A percentile compares a stretch with the other conserved stretches of the same genome.
phyloP scores from a whole-genome alignment of 2,329 filamentous ascomycete species.

The Gaeumannomyces tritici region DNA sequence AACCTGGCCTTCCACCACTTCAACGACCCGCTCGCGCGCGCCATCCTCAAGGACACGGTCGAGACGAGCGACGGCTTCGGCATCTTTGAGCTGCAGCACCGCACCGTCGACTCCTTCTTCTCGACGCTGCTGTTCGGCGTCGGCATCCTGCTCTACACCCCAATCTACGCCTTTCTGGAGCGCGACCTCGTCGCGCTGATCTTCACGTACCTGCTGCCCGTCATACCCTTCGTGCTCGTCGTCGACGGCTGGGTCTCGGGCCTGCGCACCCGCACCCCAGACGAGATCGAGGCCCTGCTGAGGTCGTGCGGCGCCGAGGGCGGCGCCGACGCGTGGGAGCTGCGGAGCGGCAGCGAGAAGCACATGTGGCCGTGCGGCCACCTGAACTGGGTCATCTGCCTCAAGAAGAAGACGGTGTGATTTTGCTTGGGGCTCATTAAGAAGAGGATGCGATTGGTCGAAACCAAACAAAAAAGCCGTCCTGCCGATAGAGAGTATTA shows the following conservation, averaged over 20 bases:
- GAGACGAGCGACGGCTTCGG: conserved; percentile 57
- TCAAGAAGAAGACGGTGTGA: conserved; percentile 19
- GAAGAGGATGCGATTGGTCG: background rate
- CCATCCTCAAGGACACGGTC: conserved; percentile 55
- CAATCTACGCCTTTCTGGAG: conserved; percentile 43
- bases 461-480: no score
- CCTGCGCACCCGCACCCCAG: conserved; percentile 55
- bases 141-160: conserved; percentile 39
- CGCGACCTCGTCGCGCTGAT: conserved; percentile 45
- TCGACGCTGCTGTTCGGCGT: conserved; percentile 41
- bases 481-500: no score
- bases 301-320: conserved; percentile 36
- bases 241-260: conserved; percentile 63
- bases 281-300: conserved; percentile 54
- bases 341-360: conserved; percentile 34
- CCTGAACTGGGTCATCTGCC: conserved; percentile 42
- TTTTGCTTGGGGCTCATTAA: background rate
- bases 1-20: conserved; percentile 74
- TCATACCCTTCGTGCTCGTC: conserved; percentile 57
- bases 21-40: conserved; percentile 48
- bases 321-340: conserved; percentile 31
- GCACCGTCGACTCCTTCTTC: conserved; percentile 43
- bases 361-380: conserved; percentile 42
- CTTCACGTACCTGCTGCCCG: conserved; percentile 56
- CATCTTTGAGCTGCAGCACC: conserved; percentile 68